phyloP scores from a whole-genome alignment of 345 rosid species.

The Eutrema japonicum region DNA sequence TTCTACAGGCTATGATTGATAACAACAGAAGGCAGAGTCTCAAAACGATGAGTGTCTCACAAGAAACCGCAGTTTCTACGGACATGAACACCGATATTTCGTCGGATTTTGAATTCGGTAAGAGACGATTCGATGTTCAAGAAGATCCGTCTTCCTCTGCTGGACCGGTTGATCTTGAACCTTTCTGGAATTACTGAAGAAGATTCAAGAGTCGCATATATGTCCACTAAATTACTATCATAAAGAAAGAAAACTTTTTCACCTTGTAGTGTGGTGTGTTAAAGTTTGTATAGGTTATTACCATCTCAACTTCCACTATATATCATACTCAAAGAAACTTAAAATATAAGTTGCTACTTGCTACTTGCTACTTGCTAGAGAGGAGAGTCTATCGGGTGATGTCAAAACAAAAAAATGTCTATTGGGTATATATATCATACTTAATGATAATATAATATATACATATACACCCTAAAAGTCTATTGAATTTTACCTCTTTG shows the following conservation, averaged over 20 bases:
- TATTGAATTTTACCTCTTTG: not conserved
- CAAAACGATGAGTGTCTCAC: constrained; percentile 66
- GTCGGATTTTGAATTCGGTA: constrained; percentile 56
- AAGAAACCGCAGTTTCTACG: constrained; percentile 56
- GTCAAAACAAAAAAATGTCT: no score
- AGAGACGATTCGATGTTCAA: constrained; percentile 52
- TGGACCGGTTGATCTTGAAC: constrained; percentile 58
- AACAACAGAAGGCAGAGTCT: constrained; percentile 50
- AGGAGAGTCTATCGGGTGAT: constrained; percentile 9
- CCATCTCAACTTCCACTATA: constrained; percentile 29
- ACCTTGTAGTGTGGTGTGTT: constrained; percentile 40
- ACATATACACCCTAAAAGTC: not conserved
- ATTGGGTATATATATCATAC: constrained; percentile 12
- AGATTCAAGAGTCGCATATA: not conserved
- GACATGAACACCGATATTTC: constrained; percentile 53
- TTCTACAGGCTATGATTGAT: constrained; percentile 58
- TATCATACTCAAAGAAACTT: constrained; percentile 27
- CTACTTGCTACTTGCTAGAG: constrained; percentile 6
- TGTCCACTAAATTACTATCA: constrained; percentile 25
- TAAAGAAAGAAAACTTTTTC: constrained; percentile 29
- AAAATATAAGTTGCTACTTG: constrained; percentile 7
- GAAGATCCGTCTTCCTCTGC: constrained; percentile 58
- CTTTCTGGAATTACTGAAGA: constrained; percentile 73
- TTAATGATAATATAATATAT: not conserved
- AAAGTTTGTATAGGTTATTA: constrained; percentile 41